phyloP scores from a whole-genome alignment of 2,329 filamentous ascomycete species.

The Trichoderma gracile region DNA sequence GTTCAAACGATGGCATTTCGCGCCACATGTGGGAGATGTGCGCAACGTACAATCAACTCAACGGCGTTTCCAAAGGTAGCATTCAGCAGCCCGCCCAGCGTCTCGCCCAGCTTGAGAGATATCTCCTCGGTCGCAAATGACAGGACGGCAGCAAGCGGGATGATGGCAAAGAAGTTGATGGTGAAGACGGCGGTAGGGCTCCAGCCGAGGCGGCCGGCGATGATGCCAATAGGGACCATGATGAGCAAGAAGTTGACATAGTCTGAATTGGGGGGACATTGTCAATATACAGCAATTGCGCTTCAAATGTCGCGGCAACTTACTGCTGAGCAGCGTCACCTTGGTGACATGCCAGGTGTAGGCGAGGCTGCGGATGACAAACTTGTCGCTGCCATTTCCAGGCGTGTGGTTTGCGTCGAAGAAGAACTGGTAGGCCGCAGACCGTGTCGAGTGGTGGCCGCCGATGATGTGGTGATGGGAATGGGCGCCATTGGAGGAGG shows the following conservation, averaged over 20 bases:
- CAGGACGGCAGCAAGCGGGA: constrained; percentile 71
- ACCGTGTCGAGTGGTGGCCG: constrained; percentile 31
- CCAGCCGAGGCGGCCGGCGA: constrained; percentile 64
- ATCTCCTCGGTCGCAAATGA: constrained; percentile 80
- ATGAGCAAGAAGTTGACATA: constrained; percentile 71
- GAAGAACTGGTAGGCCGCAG: constrained; percentile 45
- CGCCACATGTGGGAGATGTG: neutral
- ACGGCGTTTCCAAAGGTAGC: constrained; percentile 80
- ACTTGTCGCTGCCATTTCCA: constrained; percentile 51
- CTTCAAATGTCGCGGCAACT: constrained; percentile 33
- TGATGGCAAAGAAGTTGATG: constrained; percentile 79
- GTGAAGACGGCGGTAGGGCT: constrained; percentile 68
- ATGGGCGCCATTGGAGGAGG: constrained; percentile 28
- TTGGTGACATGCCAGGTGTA: constrained; percentile 58
- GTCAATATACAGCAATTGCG: neutral
- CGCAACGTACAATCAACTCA: constrained; percentile 66
- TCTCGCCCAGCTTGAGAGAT: constrained; percentile 69
- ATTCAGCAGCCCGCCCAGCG: constrained; percentile 71
- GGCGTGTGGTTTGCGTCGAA: constrained; percentile 53
- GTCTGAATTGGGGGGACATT: constrained; percentile 34
- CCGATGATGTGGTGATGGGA: constrained; percentile 28
- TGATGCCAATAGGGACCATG: constrained; percentile 71
- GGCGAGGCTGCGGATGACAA: constrained; percentile 48
- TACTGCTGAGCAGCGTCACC: constrained; percentile 60
- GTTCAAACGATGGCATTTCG: no score